Conservation (phyloP, 1,284 basidiomycete genomes). For the Puccinia novopanici region DNA sequence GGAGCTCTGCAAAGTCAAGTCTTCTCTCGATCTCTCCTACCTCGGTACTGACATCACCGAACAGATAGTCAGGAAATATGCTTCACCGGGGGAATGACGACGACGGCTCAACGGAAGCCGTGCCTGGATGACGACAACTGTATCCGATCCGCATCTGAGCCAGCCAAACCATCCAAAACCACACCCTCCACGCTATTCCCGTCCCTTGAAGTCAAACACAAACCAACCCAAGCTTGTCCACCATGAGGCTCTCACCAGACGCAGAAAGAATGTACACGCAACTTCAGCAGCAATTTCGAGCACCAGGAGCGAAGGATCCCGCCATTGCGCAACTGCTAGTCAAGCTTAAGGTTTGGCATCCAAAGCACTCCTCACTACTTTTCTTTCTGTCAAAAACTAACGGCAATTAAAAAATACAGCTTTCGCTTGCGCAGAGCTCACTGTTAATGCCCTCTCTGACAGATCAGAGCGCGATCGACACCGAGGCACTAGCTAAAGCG, state of each 20-base stretch:
- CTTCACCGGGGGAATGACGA: neutral
- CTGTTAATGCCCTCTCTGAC: slow-evolving; percentile 73
- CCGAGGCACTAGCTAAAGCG: slow-evolving; percentile 69
- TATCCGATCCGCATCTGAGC: slow-evolving; percentile 5
- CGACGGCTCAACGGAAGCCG: no score
- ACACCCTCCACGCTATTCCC: no score
- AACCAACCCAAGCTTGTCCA: neutral
- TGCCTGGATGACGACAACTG: slow-evolving; percentile 5
- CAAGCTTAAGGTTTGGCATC: slow-evolving; percentile 69
- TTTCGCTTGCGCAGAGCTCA: slow-evolving; percentile 65
- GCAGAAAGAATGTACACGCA: slow-evolving; percentile 64
- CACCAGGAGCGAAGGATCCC: slow-evolving; percentile 68
- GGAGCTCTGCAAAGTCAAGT: no score
- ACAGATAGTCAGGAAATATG: neutral
- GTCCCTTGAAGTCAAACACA: neutral
- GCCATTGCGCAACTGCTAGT: slow-evolving; percentile 68
- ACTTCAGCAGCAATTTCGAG: slow-evolving; percentile 54
- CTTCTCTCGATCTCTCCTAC: neutral
- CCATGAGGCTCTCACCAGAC: slow-evolving; percentile 64
- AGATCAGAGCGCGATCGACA: slow-evolving; percentile 64
- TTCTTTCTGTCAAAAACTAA: slow-evolving; percentile 31
- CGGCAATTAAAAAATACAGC: neutral
- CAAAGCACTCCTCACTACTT: neutral
- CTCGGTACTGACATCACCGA: neutral
- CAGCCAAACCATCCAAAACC: neutral